Evolutionary conservation across 1,284 basidiomycete species (phyloP).

Genomic region (Pterulicium gracile): DNA sequence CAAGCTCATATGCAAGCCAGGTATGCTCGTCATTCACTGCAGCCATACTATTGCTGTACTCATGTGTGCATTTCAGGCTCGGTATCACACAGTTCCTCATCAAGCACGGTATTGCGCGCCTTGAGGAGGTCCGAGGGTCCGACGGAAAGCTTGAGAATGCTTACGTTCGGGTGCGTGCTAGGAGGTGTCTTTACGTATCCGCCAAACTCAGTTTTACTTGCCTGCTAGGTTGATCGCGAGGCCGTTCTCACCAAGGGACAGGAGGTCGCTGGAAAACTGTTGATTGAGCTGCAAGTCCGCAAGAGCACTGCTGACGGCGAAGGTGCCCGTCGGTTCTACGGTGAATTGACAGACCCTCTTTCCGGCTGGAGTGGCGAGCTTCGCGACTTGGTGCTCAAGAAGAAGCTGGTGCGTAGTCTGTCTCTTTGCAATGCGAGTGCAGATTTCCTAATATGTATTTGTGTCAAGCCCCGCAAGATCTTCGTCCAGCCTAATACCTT

Average conservation of each 20-base stretch:
- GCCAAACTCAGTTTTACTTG: too few relatives aligned
- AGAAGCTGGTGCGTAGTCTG: conserved; percentile 56
- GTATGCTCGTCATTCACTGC: conserved; percentile 35
- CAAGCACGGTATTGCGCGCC: conserved; percentile 52
- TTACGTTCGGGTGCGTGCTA: conserved; percentile 54
- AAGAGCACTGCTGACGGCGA: conserved; percentile 76
- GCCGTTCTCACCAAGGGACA: conserved; percentile 56
- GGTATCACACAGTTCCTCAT: conserved; percentile 76
- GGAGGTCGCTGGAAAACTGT: conserved; percentile 56
- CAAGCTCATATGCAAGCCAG: conserved; percentile 91
- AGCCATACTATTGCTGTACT: conserved; percentile 2
- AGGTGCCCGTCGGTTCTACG: conserved; percentile 68
- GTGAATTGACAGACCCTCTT: conserved; percentile 59
- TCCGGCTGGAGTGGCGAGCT: conserved; percentile 66
- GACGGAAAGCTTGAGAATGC: conserved; percentile 54
- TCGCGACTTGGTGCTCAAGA: conserved; percentile 63
- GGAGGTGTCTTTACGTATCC: too few relatives aligned
- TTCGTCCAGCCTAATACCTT: conserved; percentile 76
- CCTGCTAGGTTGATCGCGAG: conserved; percentile 52
- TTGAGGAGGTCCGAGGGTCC: conserved; percentile 54
- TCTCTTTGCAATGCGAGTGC: too few relatives aligned
- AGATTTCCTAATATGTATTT: too few relatives aligned
- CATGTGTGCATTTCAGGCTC: conserved; percentile 29
- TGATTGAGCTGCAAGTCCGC: conserved; percentile 69
- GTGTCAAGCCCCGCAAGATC: conserved; percentile 61